Evolutionary conservation across 768 basidiomycete genomes (phyloP).

Genomic region (Leccinum longicurvipes): DNA sequence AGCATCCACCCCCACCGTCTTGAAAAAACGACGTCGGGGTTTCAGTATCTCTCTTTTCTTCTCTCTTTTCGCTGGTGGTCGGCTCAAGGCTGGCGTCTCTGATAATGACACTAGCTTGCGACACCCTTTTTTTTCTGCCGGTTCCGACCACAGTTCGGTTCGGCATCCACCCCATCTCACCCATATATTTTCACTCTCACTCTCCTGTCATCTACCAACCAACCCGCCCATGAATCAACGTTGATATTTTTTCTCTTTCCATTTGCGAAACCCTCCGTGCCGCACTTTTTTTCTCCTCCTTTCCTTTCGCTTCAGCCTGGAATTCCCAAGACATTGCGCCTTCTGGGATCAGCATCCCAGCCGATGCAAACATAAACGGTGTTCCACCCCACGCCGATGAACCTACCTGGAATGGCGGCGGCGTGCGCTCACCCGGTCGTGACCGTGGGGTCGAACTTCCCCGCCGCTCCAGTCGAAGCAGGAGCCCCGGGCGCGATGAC

Average conservation of each 20-base stretch:
- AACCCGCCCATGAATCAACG: conserved; percentile 34
- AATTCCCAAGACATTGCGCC: conserved; percentile 81
- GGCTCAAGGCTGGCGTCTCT: conserved; percentile 35
- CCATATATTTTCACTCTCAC: conserved; percentile 20
- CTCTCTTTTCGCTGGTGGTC: conserved; percentile 21
- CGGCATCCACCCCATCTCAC: conserved; percentile 14
- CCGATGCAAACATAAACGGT: conserved; percentile 45
- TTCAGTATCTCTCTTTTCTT: conserved; percentile 16
- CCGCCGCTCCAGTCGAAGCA: conserved; percentile 72
- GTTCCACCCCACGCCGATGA: conserved; percentile 50
- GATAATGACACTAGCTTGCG: conserved; percentile 10
- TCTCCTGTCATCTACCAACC: conserved; percentile 22
- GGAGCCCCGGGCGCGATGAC: conserved; percentile 63
- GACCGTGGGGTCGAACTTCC: conserved; percentile 46
- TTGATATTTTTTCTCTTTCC: conserved; percentile 41
- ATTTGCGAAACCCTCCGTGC: conserved; percentile 18
- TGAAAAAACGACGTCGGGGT: conserved; percentile 26
- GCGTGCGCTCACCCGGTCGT: conserved; percentile 41
- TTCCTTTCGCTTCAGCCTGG: conserved; percentile 58
- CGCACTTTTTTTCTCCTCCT: conserved; percentile 6
- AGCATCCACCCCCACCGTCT: conserved; percentile 22
- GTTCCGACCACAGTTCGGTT: conserved; percentile 14
- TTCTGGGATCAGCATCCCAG: conserved; percentile 71
- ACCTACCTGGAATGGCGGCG: conserved; percentile 46
- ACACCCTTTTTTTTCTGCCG: conserved; percentile 7